Evolutionary conservation across 2,329 filamentous ascomycete genomes (phyloP).

Genomic region (Cladobotryum mycophilum): DNA sequence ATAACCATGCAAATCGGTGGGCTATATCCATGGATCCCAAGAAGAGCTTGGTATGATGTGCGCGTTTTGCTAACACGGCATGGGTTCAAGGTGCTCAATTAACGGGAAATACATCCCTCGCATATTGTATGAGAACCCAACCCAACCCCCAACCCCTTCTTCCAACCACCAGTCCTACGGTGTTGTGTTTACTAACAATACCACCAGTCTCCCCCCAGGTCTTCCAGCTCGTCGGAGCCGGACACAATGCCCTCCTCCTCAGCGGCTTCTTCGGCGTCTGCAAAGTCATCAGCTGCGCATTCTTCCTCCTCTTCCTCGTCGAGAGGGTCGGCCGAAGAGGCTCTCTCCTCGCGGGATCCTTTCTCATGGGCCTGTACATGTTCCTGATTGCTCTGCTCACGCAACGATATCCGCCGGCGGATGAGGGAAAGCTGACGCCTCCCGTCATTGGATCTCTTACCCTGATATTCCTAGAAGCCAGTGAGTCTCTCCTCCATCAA

Average conservation of each 20-base stretch:
- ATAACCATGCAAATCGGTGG: conserved; percentile 43
- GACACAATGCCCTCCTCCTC: conserved; percentile 39
- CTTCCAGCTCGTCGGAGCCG: conserved; percentile 43
- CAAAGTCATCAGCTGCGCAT: conserved; percentile 41
- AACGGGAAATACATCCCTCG: conserved; percentile 45
- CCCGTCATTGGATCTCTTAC: conserved; percentile 42
- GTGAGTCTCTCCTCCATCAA: conserved; percentile 12
- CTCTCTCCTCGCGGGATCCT: conserved; percentile 42
- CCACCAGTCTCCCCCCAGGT: conserved; percentile 41
- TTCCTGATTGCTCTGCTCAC: conserved; percentile 45
- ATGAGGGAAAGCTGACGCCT: conserved; percentile 24
- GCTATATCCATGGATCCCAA: background rate
- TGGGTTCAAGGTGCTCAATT: conserved; percentile 31
- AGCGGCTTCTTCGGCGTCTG: conserved; percentile 48
- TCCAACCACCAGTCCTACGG: background rate
- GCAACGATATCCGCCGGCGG: conserved; percentile 35
- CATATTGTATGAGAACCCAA: conserved; percentile 33
- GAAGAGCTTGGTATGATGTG: background rate
- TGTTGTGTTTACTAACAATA: conserved; percentile 4
- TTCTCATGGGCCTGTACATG: conserved; percentile 47
- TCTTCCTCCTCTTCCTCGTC: conserved; percentile 43
- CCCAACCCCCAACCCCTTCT: too few relatives aligned
- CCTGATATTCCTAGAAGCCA: conserved; percentile 46
- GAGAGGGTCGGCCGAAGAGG: conserved; percentile 43
- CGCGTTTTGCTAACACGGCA: background rate